Evolutionary conservation across 2,329 filamentous ascomycete genomes (phyloP).

Genomic region (Fusarium temperatum): DNA sequence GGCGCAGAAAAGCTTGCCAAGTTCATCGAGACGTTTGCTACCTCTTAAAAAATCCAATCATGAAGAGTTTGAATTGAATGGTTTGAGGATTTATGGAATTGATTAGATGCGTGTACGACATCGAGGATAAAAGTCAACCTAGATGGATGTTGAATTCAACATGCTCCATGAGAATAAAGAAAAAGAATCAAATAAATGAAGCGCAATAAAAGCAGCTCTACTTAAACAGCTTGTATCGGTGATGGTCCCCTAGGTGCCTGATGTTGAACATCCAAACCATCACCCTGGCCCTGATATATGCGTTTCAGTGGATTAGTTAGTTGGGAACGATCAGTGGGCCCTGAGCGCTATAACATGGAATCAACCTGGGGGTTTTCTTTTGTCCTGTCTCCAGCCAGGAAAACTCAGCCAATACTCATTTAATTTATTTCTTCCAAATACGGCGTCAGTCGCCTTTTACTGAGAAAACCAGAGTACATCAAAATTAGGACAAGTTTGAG

Average conservation of each 20-base stretch:
- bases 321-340: background rate
- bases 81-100: background rate
- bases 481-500: background rate
- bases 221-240: background rate
- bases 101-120: background rate
- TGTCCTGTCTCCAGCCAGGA: background rate
- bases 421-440: background rate
- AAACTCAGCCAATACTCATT: background rate
- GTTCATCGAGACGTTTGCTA: slow-evolving; percentile 67
- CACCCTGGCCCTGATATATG: background rate
- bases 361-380: slow-evolving; percentile 4
- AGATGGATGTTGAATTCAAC: slow-evolving; percentile 35
- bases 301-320: background rate
- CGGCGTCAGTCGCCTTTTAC: background rate
- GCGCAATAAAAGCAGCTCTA: background rate
- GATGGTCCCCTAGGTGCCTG: no score
- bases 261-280: background rate
- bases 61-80: background rate
- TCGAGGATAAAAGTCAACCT: slow-evolving; percentile 7
- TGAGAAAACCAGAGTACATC: background rate
- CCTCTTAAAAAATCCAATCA: background rate
- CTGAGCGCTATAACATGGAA: background rate
- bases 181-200: background rate
- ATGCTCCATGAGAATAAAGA: slow-evolving; percentile 11
- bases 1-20: slow-evolving; percentile 73